Conservation (phyloP, 2,329 filamentous ascomycete species). For the Colletotrichum eleusines region DNA sequence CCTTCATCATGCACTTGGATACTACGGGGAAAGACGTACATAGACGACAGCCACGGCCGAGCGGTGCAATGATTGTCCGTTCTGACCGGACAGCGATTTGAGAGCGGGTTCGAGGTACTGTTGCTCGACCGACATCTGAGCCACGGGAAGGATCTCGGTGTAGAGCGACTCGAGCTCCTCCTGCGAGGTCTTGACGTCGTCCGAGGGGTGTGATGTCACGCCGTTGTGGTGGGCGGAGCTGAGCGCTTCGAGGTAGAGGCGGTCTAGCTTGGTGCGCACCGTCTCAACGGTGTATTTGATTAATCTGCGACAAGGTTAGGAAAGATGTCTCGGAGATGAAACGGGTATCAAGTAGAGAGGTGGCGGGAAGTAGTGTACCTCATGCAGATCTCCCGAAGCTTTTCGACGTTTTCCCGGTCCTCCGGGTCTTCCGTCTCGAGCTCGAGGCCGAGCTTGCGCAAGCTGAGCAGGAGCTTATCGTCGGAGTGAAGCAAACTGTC, state of each 20-base stretch:
- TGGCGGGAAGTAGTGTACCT: slow-evolving; percentile 51
- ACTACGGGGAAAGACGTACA: slow-evolving; percentile 51
- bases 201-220: slow-evolving; percentile 52
- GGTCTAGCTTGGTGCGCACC: slow-evolving; percentile 66
- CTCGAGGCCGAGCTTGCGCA: slow-evolving; percentile 75
- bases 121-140: slow-evolving; percentile 78
- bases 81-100: slow-evolving; percentile 57
- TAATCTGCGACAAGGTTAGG: slow-evolving; percentile 52
- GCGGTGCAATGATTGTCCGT: slow-evolving; percentile 57
- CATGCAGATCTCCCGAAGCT: slow-evolving; percentile 70
- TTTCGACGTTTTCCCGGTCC: slow-evolving; percentile 65
- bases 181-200: slow-evolving; percentile 62
- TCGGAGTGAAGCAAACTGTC: slow-evolving; percentile 68
- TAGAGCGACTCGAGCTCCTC: slow-evolving; percentile 78
- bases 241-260: slow-evolving; percentile 65
- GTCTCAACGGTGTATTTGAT: slow-evolving; percentile 70
- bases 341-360: neutral
- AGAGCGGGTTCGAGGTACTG: slow-evolving; percentile 74
- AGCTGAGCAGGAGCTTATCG: slow-evolving; percentile 72
- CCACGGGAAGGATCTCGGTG: slow-evolving; percentile 75
- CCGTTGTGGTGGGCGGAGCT: slow-evolving; percentile 42
- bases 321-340: neutral
- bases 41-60: slow-evolving; percentile 64
- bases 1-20: neutral
- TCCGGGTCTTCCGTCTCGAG: slow-evolving; percentile 65